Base-by-base conservation (phyloP, 2,329 filamentous ascomycete species). In the Aspergillus puulaauensis region DNA sequence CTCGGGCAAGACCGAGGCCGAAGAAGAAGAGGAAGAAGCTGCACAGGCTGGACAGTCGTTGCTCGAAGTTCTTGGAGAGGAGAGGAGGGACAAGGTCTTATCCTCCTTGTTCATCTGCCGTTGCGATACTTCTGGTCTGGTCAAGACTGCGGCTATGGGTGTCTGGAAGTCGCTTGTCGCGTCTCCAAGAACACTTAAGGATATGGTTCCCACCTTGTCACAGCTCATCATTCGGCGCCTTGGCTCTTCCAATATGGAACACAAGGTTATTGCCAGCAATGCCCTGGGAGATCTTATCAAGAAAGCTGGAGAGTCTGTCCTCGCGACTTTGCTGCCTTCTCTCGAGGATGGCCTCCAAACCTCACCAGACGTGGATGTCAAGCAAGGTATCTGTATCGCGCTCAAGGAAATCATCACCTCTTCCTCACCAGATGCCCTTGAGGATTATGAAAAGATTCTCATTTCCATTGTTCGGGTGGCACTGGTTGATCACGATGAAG, bases 101-200 rank as follows among this genome's bases (percentile, higher is more conserved):
- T 97, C 95, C n/a, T 91, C 93, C 6, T 82, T 99, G 50, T 99
- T 98, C 73, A 96, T 99, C 64, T 98, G 95, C 77, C 90, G 96
- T 62, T 96, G 92, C 79, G 95, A 99, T 81, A 99, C 96, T 33
- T 93, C 95, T 59, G 90, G 89, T 53, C 82, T 96, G 57, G 95
- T 99, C 55, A 91, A 93, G 59, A 87, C 90, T 49, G 93, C 93
- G 43, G 93, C 96, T 33, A 88, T 98, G 70, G 86, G 86, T 65
- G 93, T 99, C 48, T 99, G 95, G 95, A 99, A 99, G 79, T 93
- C 93, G 59, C 82, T 98, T 69, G 95, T 99, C 47, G 90, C 93
- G 57, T 93, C 90, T 59, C 95, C 95, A 33, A 88, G 88, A 65
- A 97, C 90, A 14, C 86, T 99, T 69, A 96, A 96, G 79, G 95